These are phyloP conservation scores for Postia placenta DNA, from an alignment of 768 basidiomycete species.

Conservation along the genomic window DNA sequence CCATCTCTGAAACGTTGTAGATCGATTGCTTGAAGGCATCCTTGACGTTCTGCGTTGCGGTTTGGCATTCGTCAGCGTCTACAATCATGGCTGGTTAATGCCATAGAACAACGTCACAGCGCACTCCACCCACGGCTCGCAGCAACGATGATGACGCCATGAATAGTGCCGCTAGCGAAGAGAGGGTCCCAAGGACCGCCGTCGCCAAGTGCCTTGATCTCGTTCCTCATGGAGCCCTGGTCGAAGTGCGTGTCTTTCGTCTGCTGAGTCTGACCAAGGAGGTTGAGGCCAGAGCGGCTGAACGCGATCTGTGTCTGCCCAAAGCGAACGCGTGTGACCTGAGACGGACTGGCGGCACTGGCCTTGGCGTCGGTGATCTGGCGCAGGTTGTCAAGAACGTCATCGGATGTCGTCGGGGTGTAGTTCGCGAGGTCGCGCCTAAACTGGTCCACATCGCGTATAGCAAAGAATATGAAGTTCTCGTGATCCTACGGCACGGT, in stretches of 20 bases:
- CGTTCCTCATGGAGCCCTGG: conserved; percentile 1
- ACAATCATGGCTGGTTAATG: neutral
- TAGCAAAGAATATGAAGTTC: neutral
- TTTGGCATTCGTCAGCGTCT: neutral
- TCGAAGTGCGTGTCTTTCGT: conserved; percentile 4
- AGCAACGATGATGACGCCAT: conserved; percentile 3
- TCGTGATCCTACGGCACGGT: neutral
- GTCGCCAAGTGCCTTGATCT: conserved; percentile 2
- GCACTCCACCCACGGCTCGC: conserved; percentile 1
- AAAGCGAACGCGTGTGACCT: neutral
- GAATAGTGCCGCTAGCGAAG: neutral
- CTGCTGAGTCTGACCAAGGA: neutral
- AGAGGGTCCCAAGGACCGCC: neutral
- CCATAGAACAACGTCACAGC: neutral
- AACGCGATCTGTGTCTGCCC: conserved; percentile 7
- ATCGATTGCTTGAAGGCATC: conserved; percentile 8
- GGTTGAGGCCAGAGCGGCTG: conserved; percentile 4
- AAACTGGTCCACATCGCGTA: neutral
- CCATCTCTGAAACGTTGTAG: conserved; percentile 1
- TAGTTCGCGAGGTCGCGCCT: neutral
- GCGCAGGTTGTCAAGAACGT: neutral
- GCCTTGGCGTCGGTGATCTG: neutral
- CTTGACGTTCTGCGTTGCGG: neutral
- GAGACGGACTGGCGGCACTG: neutral
- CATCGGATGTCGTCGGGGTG: neutral